Percentiles rank a stretch among this genome's conserved stretches.
Conservation (phyloP, 305 asterid genomes). For the Fraxinus dipetala region DNA sequence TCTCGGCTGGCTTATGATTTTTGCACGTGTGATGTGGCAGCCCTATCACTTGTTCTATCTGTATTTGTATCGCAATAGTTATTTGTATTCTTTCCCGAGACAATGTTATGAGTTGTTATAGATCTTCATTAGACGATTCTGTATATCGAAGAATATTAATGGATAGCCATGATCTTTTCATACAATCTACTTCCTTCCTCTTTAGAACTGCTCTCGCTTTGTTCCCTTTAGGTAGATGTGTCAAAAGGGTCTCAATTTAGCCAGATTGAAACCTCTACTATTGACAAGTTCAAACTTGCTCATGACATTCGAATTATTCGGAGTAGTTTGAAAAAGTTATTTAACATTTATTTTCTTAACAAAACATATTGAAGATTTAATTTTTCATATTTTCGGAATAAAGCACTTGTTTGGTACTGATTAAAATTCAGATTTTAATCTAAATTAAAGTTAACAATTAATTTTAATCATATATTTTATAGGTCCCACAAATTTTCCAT, state of each 20-base stretch:
- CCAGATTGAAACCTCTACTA: not conserved
- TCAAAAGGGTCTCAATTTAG: not conserved
- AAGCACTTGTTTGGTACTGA: too few species aligned
- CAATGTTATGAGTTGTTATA: not conserved
- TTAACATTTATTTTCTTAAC: not conserved
- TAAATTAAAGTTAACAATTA: too few species aligned
- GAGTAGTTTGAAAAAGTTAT: not conserved
- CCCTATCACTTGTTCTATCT: not conserved
- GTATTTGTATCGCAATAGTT: constrained; percentile 20
- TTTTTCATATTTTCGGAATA: too few species aligned
- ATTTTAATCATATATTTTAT: too few species aligned
- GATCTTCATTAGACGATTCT: not conserved
- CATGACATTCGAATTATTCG: not conserved
- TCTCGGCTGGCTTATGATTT: constrained; percentile 74
- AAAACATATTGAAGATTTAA: not conserved
- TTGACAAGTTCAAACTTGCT: not conserved
- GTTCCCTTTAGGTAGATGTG: not conserved
- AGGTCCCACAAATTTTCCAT: too few species aligned
- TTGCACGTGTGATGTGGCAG: not conserved
- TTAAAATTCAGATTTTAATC: too few species aligned
- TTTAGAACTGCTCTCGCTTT: not conserved
- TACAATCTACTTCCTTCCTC: not conserved
- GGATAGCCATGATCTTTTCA: not conserved
- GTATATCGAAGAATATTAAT: not conserved
- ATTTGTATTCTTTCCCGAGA: constrained; percentile 39